Evolutionary conservation across 1,284 basidiomycete species (phyloP).

Genomic region (Volvariella surrecta): DNA sequence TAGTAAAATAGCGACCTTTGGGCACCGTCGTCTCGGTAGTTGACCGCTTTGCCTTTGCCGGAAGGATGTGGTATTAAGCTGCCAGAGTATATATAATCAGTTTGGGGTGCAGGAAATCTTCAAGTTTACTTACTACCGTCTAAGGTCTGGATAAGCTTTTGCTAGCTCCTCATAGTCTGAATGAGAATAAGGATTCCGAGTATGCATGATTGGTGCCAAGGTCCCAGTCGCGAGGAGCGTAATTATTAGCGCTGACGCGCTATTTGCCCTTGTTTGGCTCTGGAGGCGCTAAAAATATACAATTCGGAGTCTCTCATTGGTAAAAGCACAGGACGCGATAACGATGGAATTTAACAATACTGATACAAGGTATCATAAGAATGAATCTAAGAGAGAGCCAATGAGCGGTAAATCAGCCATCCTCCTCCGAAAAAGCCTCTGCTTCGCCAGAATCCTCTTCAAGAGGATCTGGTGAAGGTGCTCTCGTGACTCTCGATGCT

Average conservation of each 20-base stretch:
- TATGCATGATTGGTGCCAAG: constrained; percentile 38
- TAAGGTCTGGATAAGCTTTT: constrained; percentile 46
- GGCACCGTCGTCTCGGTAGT: constrained; percentile 65
- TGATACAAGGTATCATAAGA: too few species aligned
- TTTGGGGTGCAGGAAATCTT: neutral
- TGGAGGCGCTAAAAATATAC: too few species aligned
- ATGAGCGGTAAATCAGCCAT: too few species aligned
- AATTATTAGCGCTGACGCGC: neutral
- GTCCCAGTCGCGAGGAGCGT: too few species aligned
- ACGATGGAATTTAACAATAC: too few species aligned
- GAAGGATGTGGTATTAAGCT: neutral
- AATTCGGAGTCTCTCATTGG: too few species aligned
- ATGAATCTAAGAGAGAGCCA: too few species aligned
- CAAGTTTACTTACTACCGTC: constrained; percentile 46
- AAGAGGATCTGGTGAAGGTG: too few species aligned
- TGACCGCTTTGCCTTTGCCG: constrained; percentile 36
- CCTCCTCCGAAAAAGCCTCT: too few species aligned
- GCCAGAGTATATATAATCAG: neutral
- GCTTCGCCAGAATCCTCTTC: too few species aligned
- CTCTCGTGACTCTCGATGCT: neutral
- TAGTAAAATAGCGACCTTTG: constrained; percentile 43
- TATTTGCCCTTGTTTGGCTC: neutral
- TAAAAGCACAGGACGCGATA: too few species aligned
- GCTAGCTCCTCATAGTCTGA: constrained; percentile 65
- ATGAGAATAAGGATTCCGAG: constrained; percentile 49